These are phyloP conservation scores for Ophiocordyceps camponoti-floridani DNA, from an alignment of 2,329 filamentous ascomycete genomes.

Conservation along the genomic window DNA sequence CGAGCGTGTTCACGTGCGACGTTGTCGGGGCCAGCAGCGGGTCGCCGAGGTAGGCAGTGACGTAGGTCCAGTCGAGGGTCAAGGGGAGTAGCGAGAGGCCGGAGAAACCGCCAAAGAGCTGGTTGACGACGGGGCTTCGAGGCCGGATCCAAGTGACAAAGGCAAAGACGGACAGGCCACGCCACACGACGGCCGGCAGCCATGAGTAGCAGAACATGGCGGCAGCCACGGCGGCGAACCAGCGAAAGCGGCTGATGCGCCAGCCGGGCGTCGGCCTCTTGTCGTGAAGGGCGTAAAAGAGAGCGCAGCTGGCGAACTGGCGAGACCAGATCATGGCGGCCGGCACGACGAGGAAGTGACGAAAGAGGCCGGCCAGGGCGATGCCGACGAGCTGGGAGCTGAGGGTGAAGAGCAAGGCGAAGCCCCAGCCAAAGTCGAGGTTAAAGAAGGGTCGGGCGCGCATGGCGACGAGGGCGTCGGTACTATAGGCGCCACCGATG, in stretches of 20 bases:
- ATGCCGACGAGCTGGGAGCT: conserved; percentile 43
- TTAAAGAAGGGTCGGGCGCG: conserved; percentile 1
- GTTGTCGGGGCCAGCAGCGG: conserved; percentile 22
- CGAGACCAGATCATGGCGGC: conserved; percentile 45
- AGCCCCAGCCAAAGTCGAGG: conserved; percentile 32
- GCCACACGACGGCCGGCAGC: conserved; percentile 31
- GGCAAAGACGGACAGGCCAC: conserved; percentile 32
- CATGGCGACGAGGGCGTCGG: conserved; percentile 1
- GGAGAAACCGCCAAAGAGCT: conserved; percentile 34
- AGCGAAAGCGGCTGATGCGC: conserved; percentile 25
- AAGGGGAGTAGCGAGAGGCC: conserved; percentile 35
- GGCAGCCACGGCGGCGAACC: conserved; percentile 22
- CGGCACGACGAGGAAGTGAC: conserved; percentile 38
- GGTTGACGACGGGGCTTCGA: conserved; percentile 32
- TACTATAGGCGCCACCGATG: conserved; percentile 1
- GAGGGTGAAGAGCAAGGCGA: conserved; percentile 37
- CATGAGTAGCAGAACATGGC: conserved; percentile 33
- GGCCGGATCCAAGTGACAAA: conserved; percentile 38
- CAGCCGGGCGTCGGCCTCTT: conserved; percentile 22
- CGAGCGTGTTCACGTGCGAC: conserved; percentile 27
- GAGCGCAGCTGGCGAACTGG: conserved; percentile 25
- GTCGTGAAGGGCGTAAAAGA: conserved; percentile 27
- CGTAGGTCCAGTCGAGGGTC: conserved; percentile 27
- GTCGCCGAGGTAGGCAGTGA: conserved; percentile 22
- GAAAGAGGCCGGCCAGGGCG: conserved; percentile 36